A percentile compares a stretch with the other conserved stretches of the same genome.
These are phyloP conservation scores for Vitis hybrid DNA, from an alignment of 177 flowering plant genomes.

Conservation along the genomic window DNA sequence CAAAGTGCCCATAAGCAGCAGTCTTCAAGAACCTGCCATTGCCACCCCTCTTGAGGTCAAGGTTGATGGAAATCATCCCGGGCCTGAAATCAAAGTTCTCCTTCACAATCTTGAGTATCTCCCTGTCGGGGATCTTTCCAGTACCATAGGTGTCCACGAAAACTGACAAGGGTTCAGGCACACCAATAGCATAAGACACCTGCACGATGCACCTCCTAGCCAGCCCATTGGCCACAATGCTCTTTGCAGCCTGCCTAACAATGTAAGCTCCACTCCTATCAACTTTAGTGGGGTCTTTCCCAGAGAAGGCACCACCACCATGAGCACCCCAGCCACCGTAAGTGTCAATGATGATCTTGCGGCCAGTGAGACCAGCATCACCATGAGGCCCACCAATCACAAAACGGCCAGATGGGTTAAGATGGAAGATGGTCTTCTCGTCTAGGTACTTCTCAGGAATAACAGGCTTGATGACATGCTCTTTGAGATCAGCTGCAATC, in stretches of 20 bases:
- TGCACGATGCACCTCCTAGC: slow-evolving; percentile 73
- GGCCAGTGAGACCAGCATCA: slow-evolving; percentile 68
- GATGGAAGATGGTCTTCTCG: slow-evolving; percentile 66
- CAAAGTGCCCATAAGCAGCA: slow-evolving; percentile 71
- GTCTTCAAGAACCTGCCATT: slow-evolving; percentile 65
- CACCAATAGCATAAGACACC: slow-evolving; percentile 70
- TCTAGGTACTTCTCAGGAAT: slow-evolving; percentile 59
- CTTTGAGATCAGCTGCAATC: slow-evolving; percentile 56
- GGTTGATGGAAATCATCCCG: slow-evolving; percentile 58
- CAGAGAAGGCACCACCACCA: slow-evolving; percentile 70
- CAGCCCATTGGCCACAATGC: slow-evolving; percentile 57
- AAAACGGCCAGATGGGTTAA: slow-evolving; percentile 68
- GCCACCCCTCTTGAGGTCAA: slow-evolving; percentile 63
- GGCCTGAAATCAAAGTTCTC: slow-evolving; percentile 67
- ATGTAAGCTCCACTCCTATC: slow-evolving; percentile 73
- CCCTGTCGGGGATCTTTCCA: slow-evolving; percentile 57
- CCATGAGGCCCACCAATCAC: slow-evolving; percentile 74
- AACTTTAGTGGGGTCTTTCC: slow-evolving; percentile 73
- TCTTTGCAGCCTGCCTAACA: slow-evolving; percentile 71
- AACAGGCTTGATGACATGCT: slow-evolving; percentile 68
- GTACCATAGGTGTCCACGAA: slow-evolving; percentile 59
- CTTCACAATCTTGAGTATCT: slow-evolving; percentile 52
- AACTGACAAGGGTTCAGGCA: slow-evolving; percentile 65
- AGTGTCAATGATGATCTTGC: slow-evolving; percentile 68
- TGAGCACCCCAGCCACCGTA: slow-evolving; percentile 77